Evolutionary conservation across 345 rosid species (phyloP).

Genomic region (Theobroma cacao): DNA sequence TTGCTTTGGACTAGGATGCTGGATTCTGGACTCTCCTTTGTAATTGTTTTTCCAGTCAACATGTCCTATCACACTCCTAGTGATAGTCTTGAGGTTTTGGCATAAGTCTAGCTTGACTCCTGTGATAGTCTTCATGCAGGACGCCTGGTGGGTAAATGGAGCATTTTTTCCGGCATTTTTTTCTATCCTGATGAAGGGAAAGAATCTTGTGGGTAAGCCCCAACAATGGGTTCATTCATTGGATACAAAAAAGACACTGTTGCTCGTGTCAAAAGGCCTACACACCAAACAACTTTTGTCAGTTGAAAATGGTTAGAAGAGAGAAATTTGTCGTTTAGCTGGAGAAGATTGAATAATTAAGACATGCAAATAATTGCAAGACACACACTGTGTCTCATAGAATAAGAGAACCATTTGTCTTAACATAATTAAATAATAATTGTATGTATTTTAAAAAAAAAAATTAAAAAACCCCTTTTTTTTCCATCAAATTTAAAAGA

Average conservation of each 20-base stretch:
- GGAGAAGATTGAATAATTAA: not conserved
- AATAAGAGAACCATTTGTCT: not conserved
- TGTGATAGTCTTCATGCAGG: not conserved
- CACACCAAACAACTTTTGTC: not conserved
- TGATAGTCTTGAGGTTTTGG: not conserved
- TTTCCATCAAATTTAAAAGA: no score
- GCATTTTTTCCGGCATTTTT: no score
- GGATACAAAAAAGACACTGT: not conserved
- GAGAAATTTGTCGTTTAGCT: not conserved
- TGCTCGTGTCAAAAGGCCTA: not conserved
- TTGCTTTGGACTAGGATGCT: not conserved
- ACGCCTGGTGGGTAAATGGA: no score
- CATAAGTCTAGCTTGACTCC: not conserved
- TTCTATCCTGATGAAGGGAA: not conserved
- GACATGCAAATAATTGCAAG: not conserved
- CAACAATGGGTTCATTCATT: not conserved
- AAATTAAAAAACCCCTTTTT: no score
- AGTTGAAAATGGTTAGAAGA: not conserved
- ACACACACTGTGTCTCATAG: not conserved
- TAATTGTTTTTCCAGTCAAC: not conserved
- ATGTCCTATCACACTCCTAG: not conserved
- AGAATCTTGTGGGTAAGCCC: not conserved
- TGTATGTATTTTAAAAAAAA: no score
- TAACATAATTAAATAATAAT: no score
- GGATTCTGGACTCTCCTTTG: not conserved